phyloP scores from a whole-genome alignment of 1,284 basidiomycete species.

The Leucoagaricus sp. region DNA sequence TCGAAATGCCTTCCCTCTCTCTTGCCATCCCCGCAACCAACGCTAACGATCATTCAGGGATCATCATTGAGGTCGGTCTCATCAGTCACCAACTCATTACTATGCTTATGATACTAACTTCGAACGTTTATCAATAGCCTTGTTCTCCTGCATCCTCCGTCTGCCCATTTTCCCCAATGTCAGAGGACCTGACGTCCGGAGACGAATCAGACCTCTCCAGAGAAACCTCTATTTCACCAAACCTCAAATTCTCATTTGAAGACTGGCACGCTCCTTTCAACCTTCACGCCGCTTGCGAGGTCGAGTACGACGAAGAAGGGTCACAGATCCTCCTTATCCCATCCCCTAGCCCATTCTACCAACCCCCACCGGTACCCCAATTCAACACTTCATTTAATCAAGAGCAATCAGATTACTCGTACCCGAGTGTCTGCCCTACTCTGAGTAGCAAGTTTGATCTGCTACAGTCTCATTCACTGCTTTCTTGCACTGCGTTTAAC shows the following conservation, averaged over 20 bases:
- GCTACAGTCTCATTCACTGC: neutral
- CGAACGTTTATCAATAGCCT: neutral
- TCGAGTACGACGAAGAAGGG: conserved; percentile 27
- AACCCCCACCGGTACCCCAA: conserved; percentile 23
- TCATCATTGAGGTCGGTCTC: conserved; percentile 3
- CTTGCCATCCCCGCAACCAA: neutral
- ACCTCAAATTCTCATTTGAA: conserved; percentile 28
- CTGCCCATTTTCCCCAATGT: conserved; percentile 10
- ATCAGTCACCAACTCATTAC: neutral
- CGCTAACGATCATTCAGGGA: neutral
- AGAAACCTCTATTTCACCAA: conserved; percentile 10
- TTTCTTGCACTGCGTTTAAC: neutral
- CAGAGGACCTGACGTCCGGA: conserved; percentile 8
- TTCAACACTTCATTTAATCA: conserved; percentile 21
- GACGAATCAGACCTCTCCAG: conserved; percentile 10
- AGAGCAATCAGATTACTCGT: neutral
- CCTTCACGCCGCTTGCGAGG: conserved; percentile 19
- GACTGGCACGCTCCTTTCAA: conserved; percentile 30
- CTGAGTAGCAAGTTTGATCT: conserved; percentile 13
- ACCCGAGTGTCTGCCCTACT: conserved; percentile 13
- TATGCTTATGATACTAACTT: neutral
- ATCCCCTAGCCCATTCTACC: conserved; percentile 33
- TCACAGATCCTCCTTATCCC: conserved; percentile 33
- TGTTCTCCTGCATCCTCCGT: conserved; percentile 15
- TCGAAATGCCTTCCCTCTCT: conserved; percentile 3